These are phyloP conservation scores for Ophiocordyceps sinensis DNA, from an alignment of 2,329 filamentous ascomycete species.

Conservation along the genomic window DNA sequence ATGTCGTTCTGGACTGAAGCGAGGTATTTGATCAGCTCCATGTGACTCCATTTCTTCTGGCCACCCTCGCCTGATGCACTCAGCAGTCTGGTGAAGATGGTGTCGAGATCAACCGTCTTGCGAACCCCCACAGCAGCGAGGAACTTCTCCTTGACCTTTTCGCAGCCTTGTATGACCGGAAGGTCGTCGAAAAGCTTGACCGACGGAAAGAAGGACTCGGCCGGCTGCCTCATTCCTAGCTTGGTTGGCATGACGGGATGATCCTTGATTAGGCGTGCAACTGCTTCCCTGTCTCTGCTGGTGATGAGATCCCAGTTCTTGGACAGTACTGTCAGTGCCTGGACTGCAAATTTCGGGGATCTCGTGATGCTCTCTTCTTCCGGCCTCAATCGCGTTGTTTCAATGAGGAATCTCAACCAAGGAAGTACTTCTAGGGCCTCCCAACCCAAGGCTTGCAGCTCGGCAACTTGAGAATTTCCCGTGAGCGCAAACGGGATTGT, in stretches of 20 bases:
- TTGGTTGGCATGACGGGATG: conserved; percentile 80
- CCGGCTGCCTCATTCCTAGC: conserved; percentile 71
- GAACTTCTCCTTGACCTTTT: conserved; percentile 82
- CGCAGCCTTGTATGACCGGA: conserved; percentile 62
- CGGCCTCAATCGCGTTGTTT: conserved; percentile 43
- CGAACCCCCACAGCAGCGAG: conserved; percentile 71
- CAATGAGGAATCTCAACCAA: conserved; percentile 74
- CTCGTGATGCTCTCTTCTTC: conserved; percentile 56
- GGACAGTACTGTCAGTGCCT: conserved; percentile 66
- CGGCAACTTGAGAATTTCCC: conserved; percentile 45
- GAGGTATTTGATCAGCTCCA: conserved; percentile 89
- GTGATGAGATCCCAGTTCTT: conserved; percentile 82
- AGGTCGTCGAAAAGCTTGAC: conserved; percentile 93
- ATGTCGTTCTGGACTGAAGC: conserved; percentile 84
- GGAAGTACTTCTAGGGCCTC: conserved; percentile 67
- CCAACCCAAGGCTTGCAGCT: conserved; percentile 77
- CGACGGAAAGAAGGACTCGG: conserved; percentile 81
- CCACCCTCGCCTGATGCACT: conserved; percentile 37
- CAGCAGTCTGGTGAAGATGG: conserved; percentile 80
- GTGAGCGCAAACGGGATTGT: conserved; percentile 82
- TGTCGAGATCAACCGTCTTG: conserved; percentile 87
- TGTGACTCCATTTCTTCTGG: conserved; percentile 72
- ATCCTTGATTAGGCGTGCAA: conserved; percentile 49
- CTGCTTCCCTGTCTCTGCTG: conserved; percentile 46
- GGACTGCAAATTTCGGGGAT: conserved; percentile 58